Base-by-base conservation (phyloP, 805 yeast genomes). In the Yarrowia sp. region DNA sequence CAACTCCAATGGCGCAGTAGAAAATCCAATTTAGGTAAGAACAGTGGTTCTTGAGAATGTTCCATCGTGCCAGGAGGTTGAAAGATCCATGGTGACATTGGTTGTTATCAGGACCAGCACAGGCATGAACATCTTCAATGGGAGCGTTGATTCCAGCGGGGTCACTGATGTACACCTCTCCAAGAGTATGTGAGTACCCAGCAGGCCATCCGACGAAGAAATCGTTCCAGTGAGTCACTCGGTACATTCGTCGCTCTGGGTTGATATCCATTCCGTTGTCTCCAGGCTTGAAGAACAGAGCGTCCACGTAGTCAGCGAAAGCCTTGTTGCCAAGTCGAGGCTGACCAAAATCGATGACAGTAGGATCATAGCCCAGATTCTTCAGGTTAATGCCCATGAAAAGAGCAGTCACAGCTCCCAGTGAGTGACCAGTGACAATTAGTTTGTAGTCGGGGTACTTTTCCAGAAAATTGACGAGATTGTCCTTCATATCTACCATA, bases 361-460 rank as follows among this genome's bases (percentile, higher is more conserved):
- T 72, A 0, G 90, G 88, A 5, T 83, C 75, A 68, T 76, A 77
- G 0, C 91, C 91, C 73, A 84, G 70, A 15, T 85, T 72, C 34
- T 46, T 47, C 61, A 87, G 79, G 71, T 89, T 94, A 30, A 86
- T 78, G 0, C 89, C 93, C 13, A 84, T 82, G 34, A 90, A 75
- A 2, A 81, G 76, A 1, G 92, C 87, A 56, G 87, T 75, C 0
- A 92, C 92, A 5, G 87, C 95, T 2, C 92, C 93, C 47, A 90
- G 76, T 0, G 95, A 90, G 75, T 90, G 96, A 0, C 96, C 95
- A 0, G 86, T 78, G 0, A 88, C 80, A 1, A 83, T 80, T 1
- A 88, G 68, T 30, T 79, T 74, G 73, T 86, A 87, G 20, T 80
- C 81, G 0, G 86, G 84, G 72, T 82, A 38, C 5, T 19, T 43